Evolutionary conservation across 768 basidiomycete genomes (phyloP), one percentile per base, ranked within the genome.

Genomic region (Royoungia palumana): DNA sequence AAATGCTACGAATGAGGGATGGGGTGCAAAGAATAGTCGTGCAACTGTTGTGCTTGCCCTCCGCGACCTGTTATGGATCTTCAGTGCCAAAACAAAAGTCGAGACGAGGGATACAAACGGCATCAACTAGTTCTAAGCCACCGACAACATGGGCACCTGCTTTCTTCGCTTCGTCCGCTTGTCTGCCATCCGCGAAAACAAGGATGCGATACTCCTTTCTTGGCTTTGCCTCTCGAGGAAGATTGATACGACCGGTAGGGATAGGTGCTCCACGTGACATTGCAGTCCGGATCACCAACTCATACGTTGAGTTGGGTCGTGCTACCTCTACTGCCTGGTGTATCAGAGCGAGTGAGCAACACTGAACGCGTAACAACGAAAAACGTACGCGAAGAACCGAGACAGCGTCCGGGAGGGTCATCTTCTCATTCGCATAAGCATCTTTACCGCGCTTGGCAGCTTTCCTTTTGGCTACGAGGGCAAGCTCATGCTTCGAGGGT

Each of bases 61-160:
- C 75, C 76, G 51, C 91, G 49, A 98, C 77, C 89, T 94, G 19
- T 16, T 2, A 20, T 39, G 6, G 11, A 35, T 25, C 21, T 9
- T 45, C 39, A 49, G 47, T 39, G 34, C 27, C 16, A 47, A 22
- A 28, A 55, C 35, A 22, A 11, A 12, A 24, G 12, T 44, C 11
- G 24, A 47, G 36, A 45, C 5, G 39, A 39, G 12, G 14, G 39
- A n/a, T n/a, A 77, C 87, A 20, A 60, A 93, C 92, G 47, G 82
- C 83, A n/a, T 91, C 87, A 46, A 92, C 81, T 6, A 99, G 73
- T 60, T 98, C 96, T 37, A 79, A 75, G 24, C 94, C 95, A 39
- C 96, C 96, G 14, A 97, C 90, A 51, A 87, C 80, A 51, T 92
- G 82, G 2, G 94, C 96, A 6, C 96, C 96, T 5, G 91, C 90